Base-by-base conservation (phyloP, 1,284 basidiomycete genomes). In the Phenoliferia sp. region DNA sequence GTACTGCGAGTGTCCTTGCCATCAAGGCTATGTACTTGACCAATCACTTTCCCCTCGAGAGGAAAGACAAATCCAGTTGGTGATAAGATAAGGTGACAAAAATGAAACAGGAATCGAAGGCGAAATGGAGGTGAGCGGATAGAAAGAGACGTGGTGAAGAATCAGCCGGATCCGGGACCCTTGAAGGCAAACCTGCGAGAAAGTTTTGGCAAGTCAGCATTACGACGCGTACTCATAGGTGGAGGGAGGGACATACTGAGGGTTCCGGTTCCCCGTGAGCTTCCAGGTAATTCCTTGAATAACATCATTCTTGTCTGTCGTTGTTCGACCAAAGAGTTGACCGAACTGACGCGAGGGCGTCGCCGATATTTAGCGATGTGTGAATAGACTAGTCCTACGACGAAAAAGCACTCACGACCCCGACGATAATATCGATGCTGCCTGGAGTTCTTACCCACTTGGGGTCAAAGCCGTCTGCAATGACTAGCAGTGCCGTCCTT, bases 381-480 rank as follows among this genome's bases (percentile, higher is more conserved):
- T 31, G 54, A n/a, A 71, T 67, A 67, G 65, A 71, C 58, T 59
- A 56, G 39, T 68, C 65, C 55, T 68, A 69, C 35, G 71, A 73
- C 0, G 61, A 61, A 34, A 73, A 28, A 65, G 63, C 61, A 6
- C 59, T 29, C 19, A 61, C 59, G 9, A 66, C 19, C 58, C 48
- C 59, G 64, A 68, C 39, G 54, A 72, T 67, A 59, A 73, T 33
- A 62, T 73, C 72, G 56, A 72, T 44, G 22, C 61, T 64, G 4
- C 44, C 34, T 2, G 72, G 72, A 3, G 66, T 73, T 22, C 28
- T 44, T 28, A 73, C 71, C 72, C 69, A 73, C 54, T 60, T 58
- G 57, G 66, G 64, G 59, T 68, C 72, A 35, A 73, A 73, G 0
- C 54, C 72, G 57, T 73, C 72, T 44, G 62, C 63, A 58, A 73